A percentile compares a stretch with the other conserved stretches of the same genome.
These are phyloP conservation scores for Pseudognaphalium luteoalbum DNA, from an alignment of 129 eudicot species.

Conservation along the genomic window DNA sequence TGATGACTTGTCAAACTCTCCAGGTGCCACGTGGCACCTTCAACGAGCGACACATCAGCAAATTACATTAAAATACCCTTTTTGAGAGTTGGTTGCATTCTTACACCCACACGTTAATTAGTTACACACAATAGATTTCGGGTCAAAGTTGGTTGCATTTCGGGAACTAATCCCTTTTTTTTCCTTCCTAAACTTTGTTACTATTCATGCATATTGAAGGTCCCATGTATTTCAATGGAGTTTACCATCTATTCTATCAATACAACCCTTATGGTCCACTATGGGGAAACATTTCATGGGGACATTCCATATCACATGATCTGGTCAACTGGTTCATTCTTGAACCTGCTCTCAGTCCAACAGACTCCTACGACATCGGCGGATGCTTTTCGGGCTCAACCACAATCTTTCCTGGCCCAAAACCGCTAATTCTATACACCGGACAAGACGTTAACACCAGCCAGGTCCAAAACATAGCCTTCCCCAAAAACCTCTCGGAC, in stretches of 20 bases:
- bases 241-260: conserved; percentile 73
- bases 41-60: too few species aligned
- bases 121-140: too few species aligned
- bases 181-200: background rate
- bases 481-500: conserved; percentile 60
- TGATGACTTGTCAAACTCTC: too few species aligned
- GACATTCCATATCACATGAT: conserved; percentile 62
- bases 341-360: conserved; percentile 46
- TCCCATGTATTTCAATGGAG: conserved; percentile 66
- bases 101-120: too few species aligned
- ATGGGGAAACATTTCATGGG: conserved; percentile 67
- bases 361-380: conserved; percentile 45
- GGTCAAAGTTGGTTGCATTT: too few species aligned
- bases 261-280: conserved; percentile 65
- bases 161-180: too few species aligned
- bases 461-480: conserved; percentile 67
- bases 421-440: conserved; percentile 58
- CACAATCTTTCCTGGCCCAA: conserved; percentile 50
- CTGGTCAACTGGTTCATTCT: conserved; percentile 59
- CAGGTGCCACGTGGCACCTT: too few species aligned
- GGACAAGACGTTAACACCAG: conserved; percentile 36
- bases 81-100: too few species aligned
- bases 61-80: too few species aligned
- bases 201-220: conserved; percentile 28
- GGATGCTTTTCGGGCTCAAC: conserved; percentile 68